Evolutionary conservation across 371 early-diverging fungal species (phyloP).

Genomic region (Mortierella sp.): DNA sequence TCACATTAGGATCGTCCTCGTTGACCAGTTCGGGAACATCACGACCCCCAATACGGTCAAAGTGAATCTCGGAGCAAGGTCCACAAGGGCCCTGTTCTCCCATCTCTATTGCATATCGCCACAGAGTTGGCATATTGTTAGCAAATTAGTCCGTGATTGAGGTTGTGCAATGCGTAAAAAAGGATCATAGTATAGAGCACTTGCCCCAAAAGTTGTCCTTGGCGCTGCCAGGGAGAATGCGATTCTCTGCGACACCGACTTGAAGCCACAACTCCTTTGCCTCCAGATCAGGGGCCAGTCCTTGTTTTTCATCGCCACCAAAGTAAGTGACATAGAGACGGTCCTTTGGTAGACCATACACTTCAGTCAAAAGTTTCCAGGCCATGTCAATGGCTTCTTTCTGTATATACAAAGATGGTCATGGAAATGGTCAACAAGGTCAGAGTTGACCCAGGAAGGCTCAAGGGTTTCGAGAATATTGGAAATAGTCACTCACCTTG

Average conservation of each 20-base stretch:
- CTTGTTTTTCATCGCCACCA: slow-evolving; percentile 90
- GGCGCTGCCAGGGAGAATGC: slow-evolving; percentile 89
- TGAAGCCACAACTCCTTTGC: slow-evolving; percentile 95
- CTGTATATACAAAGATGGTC: slow-evolving; percentile 29
- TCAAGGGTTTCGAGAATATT: not conserved
- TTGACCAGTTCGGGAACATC: slow-evolving; percentile 97
- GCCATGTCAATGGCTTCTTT: slow-evolving; percentile 93
- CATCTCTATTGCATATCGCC: slow-evolving; percentile 78
- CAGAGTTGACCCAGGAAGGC: not conserved
- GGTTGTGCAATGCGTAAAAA: not conserved
- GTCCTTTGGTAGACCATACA: slow-evolving; percentile 86
- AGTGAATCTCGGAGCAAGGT: slow-evolving; percentile 99
- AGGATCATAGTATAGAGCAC: slow-evolving; percentile 5
- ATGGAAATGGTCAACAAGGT: too few species aligned
- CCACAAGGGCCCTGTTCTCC: slow-evolving; percentile 99
- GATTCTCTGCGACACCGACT: slow-evolving; percentile 86
- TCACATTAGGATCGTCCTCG: slow-evolving; percentile 98
- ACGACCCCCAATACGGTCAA: slow-evolving; percentile 97
- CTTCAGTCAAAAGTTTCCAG: slow-evolving; percentile 96
- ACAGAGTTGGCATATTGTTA: not conserved
- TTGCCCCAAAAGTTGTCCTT: slow-evolving; percentile 99
- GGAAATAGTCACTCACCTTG: slow-evolving; percentile 69
- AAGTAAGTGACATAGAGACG: slow-evolving; percentile 99
- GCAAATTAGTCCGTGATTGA: too few species aligned
- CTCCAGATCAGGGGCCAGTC: slow-evolving; percentile 91